These are phyloP conservation scores for Musa beccarii DNA, from an alignment of 176 grass and related monocot genomes.

Conservation along the genomic window DNA sequence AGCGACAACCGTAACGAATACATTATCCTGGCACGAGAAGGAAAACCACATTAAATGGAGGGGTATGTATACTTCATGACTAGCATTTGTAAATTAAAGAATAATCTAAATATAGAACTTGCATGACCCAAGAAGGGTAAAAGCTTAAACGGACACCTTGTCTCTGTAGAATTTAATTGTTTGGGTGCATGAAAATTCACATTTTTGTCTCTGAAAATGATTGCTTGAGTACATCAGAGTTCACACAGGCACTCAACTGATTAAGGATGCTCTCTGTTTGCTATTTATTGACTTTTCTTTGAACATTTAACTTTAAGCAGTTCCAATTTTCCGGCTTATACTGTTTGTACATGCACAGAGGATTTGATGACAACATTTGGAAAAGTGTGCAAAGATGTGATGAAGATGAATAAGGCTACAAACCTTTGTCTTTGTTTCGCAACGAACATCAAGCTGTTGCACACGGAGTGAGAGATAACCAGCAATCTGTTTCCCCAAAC, in stretches of 20 bases:
- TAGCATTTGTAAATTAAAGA: background rate
- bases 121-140: background rate
- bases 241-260: background rate
- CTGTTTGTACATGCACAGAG: constrained; percentile 6
- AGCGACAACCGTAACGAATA: constrained; percentile 87
- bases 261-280: background rate
- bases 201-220: background rate
- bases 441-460: constrained; percentile 76
- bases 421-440: constrained; percentile 90
- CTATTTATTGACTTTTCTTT: background rate
- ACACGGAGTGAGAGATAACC: constrained; percentile 79
- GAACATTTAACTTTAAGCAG: background rate
- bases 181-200: background rate
- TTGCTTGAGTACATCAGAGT: background rate
- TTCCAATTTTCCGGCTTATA: background rate
- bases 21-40: constrained; percentile 61
- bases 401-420: background rate
- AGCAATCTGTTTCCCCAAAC: constrained; percentile 56
- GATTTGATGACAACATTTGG: background rate
- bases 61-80: background rate
- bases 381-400: background rate
- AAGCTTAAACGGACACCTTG: background rate
- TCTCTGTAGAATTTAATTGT: background rate
- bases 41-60: constrained; percentile 18
- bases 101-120: background rate